Evolutionary conservation across 2,329 filamentous ascomycete species (phyloP).

Genomic region (Fusarium vanettenii): DNA sequence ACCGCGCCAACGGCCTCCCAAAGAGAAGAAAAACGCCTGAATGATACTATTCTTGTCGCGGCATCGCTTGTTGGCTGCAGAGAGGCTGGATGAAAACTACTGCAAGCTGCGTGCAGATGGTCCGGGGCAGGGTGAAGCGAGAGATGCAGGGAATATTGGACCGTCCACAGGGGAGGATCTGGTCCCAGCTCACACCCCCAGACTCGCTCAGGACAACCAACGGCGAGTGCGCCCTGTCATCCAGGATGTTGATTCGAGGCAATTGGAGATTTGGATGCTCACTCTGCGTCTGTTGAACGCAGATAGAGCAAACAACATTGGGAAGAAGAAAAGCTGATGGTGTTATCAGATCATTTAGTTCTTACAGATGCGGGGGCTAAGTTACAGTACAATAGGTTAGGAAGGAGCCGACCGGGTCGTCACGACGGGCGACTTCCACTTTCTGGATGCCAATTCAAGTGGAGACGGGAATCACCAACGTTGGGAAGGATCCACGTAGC

Average conservation of each 20-base stretch:
- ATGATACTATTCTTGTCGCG: slow-evolving; percentile 38
- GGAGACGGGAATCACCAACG: neutral
- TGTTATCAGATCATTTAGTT: slow-evolving; percentile 30
- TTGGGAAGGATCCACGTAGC: slow-evolving; percentile 12
- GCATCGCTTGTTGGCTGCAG: slow-evolving; percentile 23
- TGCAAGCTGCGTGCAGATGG: slow-evolving; percentile 28
- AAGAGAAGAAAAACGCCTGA: slow-evolving; percentile 3
- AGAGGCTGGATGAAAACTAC: slow-evolving; percentile 16
- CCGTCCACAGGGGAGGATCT: slow-evolving; percentile 18
- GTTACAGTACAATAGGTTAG: neutral
- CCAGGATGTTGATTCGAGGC: slow-evolving; percentile 28
- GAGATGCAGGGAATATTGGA: slow-evolving; percentile 10
- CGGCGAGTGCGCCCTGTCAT: slow-evolving; percentile 15
- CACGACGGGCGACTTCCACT: neutral
- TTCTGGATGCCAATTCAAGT: slow-evolving; percentile 1
- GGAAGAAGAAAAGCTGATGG: neutral
- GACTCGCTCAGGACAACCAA: slow-evolving; percentile 14
- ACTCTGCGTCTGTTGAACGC: slow-evolving; percentile 2
- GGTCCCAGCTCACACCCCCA: slow-evolving; percentile 29
- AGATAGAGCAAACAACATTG: neutral
- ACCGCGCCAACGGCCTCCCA: slow-evolving; percentile 17
- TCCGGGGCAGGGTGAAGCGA: slow-evolving; percentile 26
- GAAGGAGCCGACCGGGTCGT: slow-evolving; percentile 16
- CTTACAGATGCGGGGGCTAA: slow-evolving; percentile 7
- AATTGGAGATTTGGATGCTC: neutral